phyloP scores from a whole-genome alignment of 805 yeast genomes.

The Debaryomyces castellii region DNA sequence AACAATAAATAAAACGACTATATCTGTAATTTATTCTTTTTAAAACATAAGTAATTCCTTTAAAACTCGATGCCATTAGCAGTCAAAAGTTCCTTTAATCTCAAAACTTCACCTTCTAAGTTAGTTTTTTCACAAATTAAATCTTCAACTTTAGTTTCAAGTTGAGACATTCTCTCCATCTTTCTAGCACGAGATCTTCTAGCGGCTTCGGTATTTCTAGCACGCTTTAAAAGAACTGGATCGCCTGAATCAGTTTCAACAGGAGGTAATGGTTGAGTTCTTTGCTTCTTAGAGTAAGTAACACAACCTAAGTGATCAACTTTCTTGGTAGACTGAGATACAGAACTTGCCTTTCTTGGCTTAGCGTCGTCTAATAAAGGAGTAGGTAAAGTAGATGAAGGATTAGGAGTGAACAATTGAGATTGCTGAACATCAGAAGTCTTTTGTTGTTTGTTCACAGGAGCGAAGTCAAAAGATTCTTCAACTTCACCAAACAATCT shows the following conservation, averaged over 20 bases:
- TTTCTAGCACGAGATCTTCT: conserved; percentile 93
- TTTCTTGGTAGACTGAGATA: conserved; percentile 21
- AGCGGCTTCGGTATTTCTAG: conserved; percentile 97
- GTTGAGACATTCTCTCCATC: conserved; percentile 80
- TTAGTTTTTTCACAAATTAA: conserved; percentile 57
- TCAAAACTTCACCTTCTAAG: conserved; percentile 61
- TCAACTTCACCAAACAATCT: conserved; percentile 24
- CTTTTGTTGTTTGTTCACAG: conserved; percentile 7
- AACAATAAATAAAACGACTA: background rate
- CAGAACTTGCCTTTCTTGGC: conserved; percentile 4
- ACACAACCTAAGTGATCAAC: conserved; percentile 75
- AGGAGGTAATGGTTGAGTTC: conserved; percentile 70
- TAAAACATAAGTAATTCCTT: background rate
- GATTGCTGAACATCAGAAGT: conserved; percentile 1
- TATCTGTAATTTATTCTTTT: background rate
- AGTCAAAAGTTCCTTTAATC: conserved; percentile 52
- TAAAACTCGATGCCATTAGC: conserved; percentile 18
- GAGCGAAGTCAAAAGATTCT: conserved; percentile 22
- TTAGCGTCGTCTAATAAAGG: conserved; percentile 25
- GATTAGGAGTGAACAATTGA: conserved; percentile 30
- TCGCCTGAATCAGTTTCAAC: conserved; percentile 55
- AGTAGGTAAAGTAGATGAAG: conserved; percentile 31
- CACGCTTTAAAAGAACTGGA: conserved; percentile 80
- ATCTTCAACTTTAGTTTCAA: conserved; percentile 74
- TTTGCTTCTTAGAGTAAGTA: conserved; percentile 74